These are phyloP conservation scores for Colletotrichum tofieldiae DNA, from an alignment of 2,329 filamentous ascomycete genomes.

Conservation along the genomic window DNA sequence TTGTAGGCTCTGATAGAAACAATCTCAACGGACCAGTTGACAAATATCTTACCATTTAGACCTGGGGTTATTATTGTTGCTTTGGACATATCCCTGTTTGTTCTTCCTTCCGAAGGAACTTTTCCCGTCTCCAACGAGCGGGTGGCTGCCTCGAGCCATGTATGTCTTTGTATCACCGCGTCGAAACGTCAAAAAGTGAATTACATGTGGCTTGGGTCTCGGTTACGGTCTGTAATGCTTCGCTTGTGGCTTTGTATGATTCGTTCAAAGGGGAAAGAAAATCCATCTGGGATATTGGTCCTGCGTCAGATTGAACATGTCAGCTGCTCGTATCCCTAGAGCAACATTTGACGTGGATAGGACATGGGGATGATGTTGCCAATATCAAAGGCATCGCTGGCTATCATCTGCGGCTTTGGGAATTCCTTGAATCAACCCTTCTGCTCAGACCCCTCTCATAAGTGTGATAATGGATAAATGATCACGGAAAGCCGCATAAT, in stretches of 20 bases:
- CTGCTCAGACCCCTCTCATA: no score
- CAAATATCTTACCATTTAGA: not conserved
- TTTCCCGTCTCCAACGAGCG: not conserved
- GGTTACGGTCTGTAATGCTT: not conserved
- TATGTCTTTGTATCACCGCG: not conserved
- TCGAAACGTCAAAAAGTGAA: not conserved
- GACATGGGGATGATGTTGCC: not conserved
- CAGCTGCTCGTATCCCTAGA: no score
- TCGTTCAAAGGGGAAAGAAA: not conserved
- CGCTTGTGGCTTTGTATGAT: not conserved
- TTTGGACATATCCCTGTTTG: not conserved
- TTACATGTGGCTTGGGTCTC: not conserved
- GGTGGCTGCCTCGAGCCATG: constrained; percentile 5
- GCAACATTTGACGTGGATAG: not conserved
- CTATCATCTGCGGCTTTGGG: not conserved
- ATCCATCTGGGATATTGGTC: not conserved
- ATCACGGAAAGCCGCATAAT: not conserved
- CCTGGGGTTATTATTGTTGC: not conserved
- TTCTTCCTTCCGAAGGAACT: not conserved
- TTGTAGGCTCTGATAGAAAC: not conserved
- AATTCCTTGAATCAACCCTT: no score
- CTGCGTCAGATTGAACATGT: not conserved
- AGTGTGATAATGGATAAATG: not conserved
- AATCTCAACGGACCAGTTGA: not conserved
- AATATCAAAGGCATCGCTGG: not conserved